phyloP scores from a whole-genome alignment of 1,284 basidiomycete species.

The Gomphus bonarii region DNA sequence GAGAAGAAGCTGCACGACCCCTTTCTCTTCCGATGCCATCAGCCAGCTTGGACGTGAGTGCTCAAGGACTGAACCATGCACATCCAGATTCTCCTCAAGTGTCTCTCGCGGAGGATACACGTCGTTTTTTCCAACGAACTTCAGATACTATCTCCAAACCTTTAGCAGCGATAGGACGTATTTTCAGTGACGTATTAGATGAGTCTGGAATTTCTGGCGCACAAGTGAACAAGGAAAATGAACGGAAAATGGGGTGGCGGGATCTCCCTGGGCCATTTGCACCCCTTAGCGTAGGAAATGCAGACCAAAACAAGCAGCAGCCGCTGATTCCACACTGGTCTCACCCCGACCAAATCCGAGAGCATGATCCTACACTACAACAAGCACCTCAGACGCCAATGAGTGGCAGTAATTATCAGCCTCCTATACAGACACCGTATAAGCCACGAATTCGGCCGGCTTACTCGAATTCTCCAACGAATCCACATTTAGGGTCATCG shows the following conservation, averaged over 20 bases:
- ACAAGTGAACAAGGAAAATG: slow-evolving; percentile 24
- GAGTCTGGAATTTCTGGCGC: slow-evolving; percentile 27
- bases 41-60: not conserved
- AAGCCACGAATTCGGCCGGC: slow-evolving; percentile 50
- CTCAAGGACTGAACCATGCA: slow-evolving; percentile 14
- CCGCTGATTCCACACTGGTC: slow-evolving; percentile 20
- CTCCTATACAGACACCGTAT: slow-evolving; percentile 59
- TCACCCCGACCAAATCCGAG: slow-evolving; percentile 28
- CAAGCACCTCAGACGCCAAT: slow-evolving; percentile 31
- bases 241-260: slow-evolving; percentile 5
- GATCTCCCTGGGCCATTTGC: slow-evolving; percentile 51
- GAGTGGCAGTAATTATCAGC: slow-evolving; percentile 18
- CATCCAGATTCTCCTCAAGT: slow-evolving; percentile 22
- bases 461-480: slow-evolving; percentile 7
- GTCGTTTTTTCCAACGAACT: slow-evolving; percentile 75
- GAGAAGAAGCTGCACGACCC: slow-evolving; percentile 79
- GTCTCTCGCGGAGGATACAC: slow-evolving; percentile 67
- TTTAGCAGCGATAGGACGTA: slow-evolving; percentile 75
- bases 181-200: slow-evolving; percentile 74
- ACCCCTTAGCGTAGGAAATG: slow-evolving; percentile 33
- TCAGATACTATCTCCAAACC: slow-evolving; percentile 85
- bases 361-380: slow-evolving; percentile 12
- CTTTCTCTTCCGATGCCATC: slow-evolving; percentile 52
- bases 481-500: not conserved
- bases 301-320: slow-evolving; percentile 18